Evolutionary conservation across 371 early-diverging fungal species (phyloP).

Genomic region (Cokeromyces recurvatus): DNA sequence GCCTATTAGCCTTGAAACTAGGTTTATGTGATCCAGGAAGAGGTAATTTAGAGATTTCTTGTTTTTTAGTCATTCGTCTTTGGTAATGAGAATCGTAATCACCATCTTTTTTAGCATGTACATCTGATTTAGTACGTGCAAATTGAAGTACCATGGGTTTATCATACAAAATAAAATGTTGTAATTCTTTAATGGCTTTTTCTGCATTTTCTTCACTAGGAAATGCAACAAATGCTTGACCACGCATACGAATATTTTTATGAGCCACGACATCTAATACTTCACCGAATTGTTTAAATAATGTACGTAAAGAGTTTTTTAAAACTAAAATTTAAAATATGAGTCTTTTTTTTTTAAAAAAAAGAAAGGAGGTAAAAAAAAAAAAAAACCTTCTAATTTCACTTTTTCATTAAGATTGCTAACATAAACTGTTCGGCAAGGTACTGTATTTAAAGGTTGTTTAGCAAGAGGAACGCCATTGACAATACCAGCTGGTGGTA

Average conservation of each 20-base stretch:
- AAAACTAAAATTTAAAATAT: constrained; percentile 47
- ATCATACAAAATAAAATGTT: constrained; percentile 78
- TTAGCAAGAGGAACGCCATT: constrained; percentile 49
- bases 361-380: too few relatives aligned
- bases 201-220: constrained; percentile 60
- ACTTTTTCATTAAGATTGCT: constrained; percentile 86
- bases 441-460: constrained; percentile 57
- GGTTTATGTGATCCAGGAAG: constrained; percentile 44
- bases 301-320: constrained; percentile 69
- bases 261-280: constrained; percentile 70
- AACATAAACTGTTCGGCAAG: constrained; percentile 83
- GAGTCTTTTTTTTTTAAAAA: constrained; percentile 34
- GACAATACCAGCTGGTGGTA: constrained; percentile 13
- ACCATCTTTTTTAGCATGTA: constrained; percentile 74
- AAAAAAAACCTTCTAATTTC: constrained; percentile 67
- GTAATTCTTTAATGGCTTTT: constrained; percentile 81
- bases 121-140: constrained; percentile 77
- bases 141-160: constrained; percentile 86
- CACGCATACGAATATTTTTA: constrained; percentile 64
- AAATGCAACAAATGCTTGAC: constrained; percentile 81
- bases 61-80: constrained; percentile 53
- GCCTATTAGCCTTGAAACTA: constrained; percentile 25
- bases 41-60: constrained; percentile 27
- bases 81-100: constrained; percentile 55
- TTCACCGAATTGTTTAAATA: constrained; percentile 75